These are phyloP conservation scores for Santalum album DNA, from an alignment of 164 flowering plant species.

Conservation along the genomic window DNA sequence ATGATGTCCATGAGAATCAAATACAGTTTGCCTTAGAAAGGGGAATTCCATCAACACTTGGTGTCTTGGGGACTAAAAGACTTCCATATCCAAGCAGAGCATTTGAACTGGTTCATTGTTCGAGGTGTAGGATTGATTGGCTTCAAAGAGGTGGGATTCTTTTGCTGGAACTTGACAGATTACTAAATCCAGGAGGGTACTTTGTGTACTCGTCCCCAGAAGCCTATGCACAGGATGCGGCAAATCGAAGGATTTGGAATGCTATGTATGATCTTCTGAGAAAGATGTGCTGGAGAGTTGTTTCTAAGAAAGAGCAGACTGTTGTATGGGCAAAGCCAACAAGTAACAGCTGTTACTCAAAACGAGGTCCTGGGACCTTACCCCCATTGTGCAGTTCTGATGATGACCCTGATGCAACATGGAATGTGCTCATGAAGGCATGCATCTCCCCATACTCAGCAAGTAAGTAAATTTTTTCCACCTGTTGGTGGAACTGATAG, in stretches of 20 bases:
- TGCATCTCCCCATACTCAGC: constrained; percentile 72
- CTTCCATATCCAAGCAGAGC: constrained; percentile 81
- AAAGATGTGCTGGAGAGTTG: constrained; percentile 84
- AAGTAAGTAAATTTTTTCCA: constrained; percentile 33
- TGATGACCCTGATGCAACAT: constrained; percentile 69
- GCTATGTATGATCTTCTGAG: constrained; percentile 54
- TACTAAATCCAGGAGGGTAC: constrained; percentile 76
- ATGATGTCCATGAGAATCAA: constrained; percentile 77
- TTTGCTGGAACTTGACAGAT: constrained; percentile 60
- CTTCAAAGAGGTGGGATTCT: constrained; percentile 77
- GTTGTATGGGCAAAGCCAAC: constrained; percentile 76
- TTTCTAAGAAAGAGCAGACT: constrained; percentile 62
- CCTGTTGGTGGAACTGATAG: too few species aligned
- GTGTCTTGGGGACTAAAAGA: constrained; percentile 65
- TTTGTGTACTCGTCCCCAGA: constrained; percentile 86
- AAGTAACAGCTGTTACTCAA: constrained; percentile 59
- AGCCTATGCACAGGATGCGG: constrained; percentile 67
- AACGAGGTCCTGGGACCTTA: constrained; percentile 41
- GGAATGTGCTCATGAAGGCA: constrained; percentile 72
- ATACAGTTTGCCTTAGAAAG: constrained; percentile 75
- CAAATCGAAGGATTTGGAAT: constrained; percentile 53
- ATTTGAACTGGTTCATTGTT: constrained; percentile 75
- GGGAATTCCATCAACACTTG: constrained; percentile 70
- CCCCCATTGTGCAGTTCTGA: constrained; percentile 59
- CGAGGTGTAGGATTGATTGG: constrained; percentile 82